phyloP scores from a whole-genome alignment of 1,284 basidiomycete species.

The Vanrija sp. region DNA sequence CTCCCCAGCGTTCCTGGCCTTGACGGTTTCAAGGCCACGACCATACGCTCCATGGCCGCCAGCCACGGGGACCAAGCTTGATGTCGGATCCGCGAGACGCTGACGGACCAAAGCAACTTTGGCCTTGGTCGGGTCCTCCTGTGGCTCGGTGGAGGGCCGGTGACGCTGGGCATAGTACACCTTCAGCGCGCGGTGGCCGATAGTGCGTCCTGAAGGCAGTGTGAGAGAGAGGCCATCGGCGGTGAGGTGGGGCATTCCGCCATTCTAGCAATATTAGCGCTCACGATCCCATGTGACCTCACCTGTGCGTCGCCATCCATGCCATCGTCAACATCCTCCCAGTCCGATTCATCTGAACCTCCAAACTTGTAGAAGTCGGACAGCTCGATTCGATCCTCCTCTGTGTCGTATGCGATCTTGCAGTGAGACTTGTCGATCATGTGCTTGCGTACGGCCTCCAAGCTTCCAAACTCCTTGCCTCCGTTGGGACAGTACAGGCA shows the following conservation, averaged over 20 bases:
- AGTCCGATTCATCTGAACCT: conserved; percentile 54
- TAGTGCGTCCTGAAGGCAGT: conserved; percentile 83
- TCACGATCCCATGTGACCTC: neutral
- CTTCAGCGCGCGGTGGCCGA: conserved; percentile 84
- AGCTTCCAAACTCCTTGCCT: conserved; percentile 68
- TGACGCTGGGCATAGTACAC: conserved; percentile 86
- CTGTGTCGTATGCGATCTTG: conserved; percentile 86
- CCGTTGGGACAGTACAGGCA: conserved; percentile 83
- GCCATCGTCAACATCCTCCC: conserved; percentile 47
- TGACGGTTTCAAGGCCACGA: conserved; percentile 71
- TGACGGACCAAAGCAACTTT: conserved; percentile 65
- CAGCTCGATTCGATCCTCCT: conserved; percentile 75
- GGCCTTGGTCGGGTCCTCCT: conserved; percentile 26
- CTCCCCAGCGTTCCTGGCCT: conserved; percentile 90
- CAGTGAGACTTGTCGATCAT: conserved; percentile 95
- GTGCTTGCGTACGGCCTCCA: conserved; percentile 84
- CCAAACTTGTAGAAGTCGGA: conserved; percentile 94
- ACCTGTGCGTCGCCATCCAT: conserved; percentile 40
- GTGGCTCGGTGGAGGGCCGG: conserved; percentile 52
- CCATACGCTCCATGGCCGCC: conserved; percentile 84
- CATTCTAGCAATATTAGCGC: too few relatives aligned
- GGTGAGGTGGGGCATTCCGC: conserved; percentile 31
- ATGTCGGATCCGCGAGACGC: conserved; percentile 72
- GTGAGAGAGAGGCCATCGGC: conserved; percentile 76
- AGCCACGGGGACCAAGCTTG: conserved; percentile 72